phyloP scores from a whole-genome alignment of 2,329 filamentous ascomycete species.

The Fusarium sp. region DNA sequence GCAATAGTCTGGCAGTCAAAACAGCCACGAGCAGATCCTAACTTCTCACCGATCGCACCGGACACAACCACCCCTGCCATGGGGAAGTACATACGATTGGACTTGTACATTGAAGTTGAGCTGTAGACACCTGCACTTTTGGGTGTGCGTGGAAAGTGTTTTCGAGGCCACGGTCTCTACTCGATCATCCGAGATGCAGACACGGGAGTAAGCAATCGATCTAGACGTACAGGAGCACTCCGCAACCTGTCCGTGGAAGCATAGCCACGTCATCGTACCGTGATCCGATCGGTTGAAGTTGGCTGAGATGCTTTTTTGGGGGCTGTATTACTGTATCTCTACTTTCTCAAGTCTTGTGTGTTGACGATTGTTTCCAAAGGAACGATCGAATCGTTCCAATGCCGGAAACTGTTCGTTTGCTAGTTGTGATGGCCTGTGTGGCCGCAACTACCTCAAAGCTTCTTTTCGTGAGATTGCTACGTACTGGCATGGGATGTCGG shows the following conservation, averaged over 20 bases:
- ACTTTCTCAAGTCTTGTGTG: not conserved
- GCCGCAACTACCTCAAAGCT: constrained; percentile 15
- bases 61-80: constrained; percentile 37
- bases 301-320: constrained; percentile 19
- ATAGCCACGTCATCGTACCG: constrained; percentile 45
- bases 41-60: constrained; percentile 43
- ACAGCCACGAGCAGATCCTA: constrained; percentile 31
- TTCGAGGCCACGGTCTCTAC: constrained; percentile 23
- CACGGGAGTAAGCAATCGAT: constrained; percentile 41
- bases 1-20: constrained; percentile 28
- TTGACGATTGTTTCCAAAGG: constrained; percentile 12
- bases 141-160: constrained; percentile 34
- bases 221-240: constrained; percentile 16
- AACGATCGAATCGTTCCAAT: not conserved
- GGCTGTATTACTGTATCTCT: constrained; percentile 21
- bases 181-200: constrained; percentile 20
- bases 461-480: constrained; percentile 22
- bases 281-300: constrained; percentile 44
- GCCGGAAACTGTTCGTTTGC: not conserved
- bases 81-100: constrained; percentile 6
- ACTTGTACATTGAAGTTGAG: constrained; percentile 14
- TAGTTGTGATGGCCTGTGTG: constrained; percentile 1
- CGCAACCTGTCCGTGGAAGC: constrained; percentile 20
- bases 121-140: constrained; percentile 24
- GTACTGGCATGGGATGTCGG: constrained; percentile 14